A percentile compares a stretch with the other conserved stretches of the same genome.
These are phyloP conservation scores for Neocucurbitaria cava DNA, from an alignment of 2,329 filamentous ascomycete genomes.

Conservation along the genomic window DNA sequence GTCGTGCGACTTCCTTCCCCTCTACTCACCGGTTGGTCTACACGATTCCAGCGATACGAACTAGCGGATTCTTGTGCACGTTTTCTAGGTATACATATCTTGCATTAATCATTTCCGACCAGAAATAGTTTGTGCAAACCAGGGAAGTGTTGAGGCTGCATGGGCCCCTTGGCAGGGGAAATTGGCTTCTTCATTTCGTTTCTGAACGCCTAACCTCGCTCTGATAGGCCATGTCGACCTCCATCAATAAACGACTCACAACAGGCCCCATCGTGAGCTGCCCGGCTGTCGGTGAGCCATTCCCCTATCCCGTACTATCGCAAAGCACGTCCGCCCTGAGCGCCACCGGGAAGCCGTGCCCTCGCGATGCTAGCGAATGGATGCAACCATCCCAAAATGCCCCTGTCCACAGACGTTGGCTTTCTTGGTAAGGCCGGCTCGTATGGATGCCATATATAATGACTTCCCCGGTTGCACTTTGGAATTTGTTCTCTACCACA, in stretches of 20 bases:
- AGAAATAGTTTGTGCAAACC: conserved; percentile 23
- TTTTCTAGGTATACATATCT: conserved; percentile 15
- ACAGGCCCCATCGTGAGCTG: conserved; percentile 31
- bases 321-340: conserved; percentile 27
- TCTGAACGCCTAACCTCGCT: conserved; percentile 23
- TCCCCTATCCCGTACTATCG: conserved; percentile 44
- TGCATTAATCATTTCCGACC: conserved; percentile 21
- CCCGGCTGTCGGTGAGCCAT: conserved; percentile 24
- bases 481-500: conserved; percentile 42
- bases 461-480: conserved; percentile 24
- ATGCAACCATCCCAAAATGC: conserved; percentile 32
- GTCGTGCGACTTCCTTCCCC: conserved; percentile 10
- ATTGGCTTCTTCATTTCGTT: conserved; percentile 44
- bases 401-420: conserved; percentile 31
- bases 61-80: conserved; percentile 19
- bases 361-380: conserved; percentile 30
- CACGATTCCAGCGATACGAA: conserved; percentile 6
- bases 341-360: conserved; percentile 37
- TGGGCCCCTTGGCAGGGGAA: conserved; percentile 38
- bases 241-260: conserved; percentile 43
- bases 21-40: conserved; percentile 9
- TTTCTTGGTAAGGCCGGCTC: conserved; percentile 33
- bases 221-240: conserved; percentile 28
- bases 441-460: conserved; percentile 45
- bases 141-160: conserved; percentile 39